These are phyloP conservation scores for Boletales sp. DNA, from an alignment of 768 basidiomycete species.

Conservation along the genomic window DNA sequence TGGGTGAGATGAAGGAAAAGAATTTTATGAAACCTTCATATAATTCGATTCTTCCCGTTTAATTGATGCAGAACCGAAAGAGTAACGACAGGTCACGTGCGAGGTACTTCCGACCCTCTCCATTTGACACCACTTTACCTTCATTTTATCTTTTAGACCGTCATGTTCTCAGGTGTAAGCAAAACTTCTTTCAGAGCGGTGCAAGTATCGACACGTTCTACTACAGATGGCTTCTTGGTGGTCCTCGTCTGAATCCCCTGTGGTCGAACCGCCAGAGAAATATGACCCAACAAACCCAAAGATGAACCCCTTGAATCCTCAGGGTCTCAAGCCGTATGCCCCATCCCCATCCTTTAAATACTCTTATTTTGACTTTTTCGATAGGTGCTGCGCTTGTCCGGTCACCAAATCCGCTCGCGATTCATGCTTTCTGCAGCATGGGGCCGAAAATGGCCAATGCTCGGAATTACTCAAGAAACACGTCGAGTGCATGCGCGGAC, in stretches of 20 bases:
- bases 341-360: background rate
- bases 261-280: conserved; percentile 35
- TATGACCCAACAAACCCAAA: conserved; percentile 75
- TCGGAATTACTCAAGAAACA: conserved; percentile 73
- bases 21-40: too few species aligned
- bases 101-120: too few species aligned
- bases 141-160: too few species aligned
- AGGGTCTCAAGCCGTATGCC: conserved; percentile 91
- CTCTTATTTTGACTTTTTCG: conserved; percentile 3
- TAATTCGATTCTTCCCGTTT: too few species aligned
- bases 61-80: too few species aligned
- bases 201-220: background rate
- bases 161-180: conserved; percentile 43
- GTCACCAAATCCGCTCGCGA: conserved; percentile 90
- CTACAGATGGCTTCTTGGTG: conserved; percentile 53
- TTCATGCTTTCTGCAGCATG: conserved; percentile 81
- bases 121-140: too few species aligned
- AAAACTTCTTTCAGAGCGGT: background rate
- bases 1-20: too few species aligned
- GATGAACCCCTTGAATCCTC: conserved; percentile 85
- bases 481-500: conserved; percentile 83
- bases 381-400: conserved; percentile 94
- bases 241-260: conserved; percentile 39
- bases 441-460: conserved; percentile 75
- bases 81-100: too few species aligned